Percentiles rank a stretch among this genome's conserved stretches.
Evolutionary conservation across 257 asterid species (phyloP).

Genomic region (Solanum megistacrolobum): DNA sequence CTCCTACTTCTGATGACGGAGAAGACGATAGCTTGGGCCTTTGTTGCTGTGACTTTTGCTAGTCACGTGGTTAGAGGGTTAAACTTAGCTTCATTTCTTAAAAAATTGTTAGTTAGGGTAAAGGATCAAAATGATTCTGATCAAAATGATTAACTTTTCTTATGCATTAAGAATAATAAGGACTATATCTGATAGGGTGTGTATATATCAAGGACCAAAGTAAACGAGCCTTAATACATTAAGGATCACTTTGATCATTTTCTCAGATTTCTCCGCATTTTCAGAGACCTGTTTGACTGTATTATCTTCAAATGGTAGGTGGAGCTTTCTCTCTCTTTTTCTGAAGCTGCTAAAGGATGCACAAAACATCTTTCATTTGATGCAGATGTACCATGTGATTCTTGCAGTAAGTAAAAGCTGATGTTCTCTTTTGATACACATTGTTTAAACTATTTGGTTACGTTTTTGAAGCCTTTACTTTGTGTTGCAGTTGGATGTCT

Average conservation of each 20-base stretch:
- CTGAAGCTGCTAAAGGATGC: slow-evolving; percentile 91
- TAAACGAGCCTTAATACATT: background rate
- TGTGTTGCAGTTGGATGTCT: background rate
- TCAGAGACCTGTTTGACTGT: background rate
- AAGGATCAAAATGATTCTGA: background rate
- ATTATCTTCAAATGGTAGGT: slow-evolving; percentile 33
- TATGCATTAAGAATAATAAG: background rate
- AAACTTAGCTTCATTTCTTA: background rate
- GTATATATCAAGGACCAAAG: background rate
- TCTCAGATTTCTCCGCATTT: background rate
- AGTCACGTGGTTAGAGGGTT: background rate
- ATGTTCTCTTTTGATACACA: slow-evolving; percentile 1
- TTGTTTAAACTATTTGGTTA: background rate
- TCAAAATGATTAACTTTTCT: background rate
- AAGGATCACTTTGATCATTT: background rate
- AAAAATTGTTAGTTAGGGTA: background rate
- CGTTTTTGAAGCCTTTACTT: background rate
- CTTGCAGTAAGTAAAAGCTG: slow-evolving; percentile 59
- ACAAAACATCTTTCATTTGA: slow-evolving; percentile 64
- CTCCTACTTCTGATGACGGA: background rate
- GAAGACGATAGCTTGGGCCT: background rate
- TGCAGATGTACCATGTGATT: slow-evolving; percentile 84
- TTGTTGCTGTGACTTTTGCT: background rate
- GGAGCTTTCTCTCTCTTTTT: slow-evolving; percentile 71
- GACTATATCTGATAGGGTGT: background rate